Base-by-base conservation (phyloP, 768 basidiomycete species). In the Trichaptum fuscoviolaceum region DNA sequence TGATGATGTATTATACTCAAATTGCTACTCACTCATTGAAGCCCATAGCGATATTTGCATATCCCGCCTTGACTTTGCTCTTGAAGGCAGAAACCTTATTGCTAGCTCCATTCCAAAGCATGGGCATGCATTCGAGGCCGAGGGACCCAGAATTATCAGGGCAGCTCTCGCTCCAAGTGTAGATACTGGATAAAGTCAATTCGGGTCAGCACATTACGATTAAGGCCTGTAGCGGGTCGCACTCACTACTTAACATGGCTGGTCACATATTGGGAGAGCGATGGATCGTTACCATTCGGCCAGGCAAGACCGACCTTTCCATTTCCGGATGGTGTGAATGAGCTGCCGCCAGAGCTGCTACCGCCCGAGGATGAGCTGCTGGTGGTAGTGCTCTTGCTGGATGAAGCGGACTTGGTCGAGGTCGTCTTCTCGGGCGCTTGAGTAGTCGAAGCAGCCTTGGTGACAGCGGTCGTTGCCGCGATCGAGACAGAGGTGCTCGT, bases 1-100 rank as follows among this genome's bases (percentile, higher is more conserved):
- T 24, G n/a, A 4, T 71, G 72, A 81, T 83, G 62, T 7, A 52
- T 23, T 64, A 68, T 17, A 12, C 6, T 24, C 17, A 61, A 15
- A 23, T 69, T 30, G 25, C 20, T 42, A 60, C 87, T 12, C 67
- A 93, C 94, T 95, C 95, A 72, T 96, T 97, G 73, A 83, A 76
- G 64, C 87, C 89, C 24, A 90, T 69, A 57, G 81, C 84, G 64
- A 72, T 71, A 25, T 76, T 70, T 64, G 86, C 83, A 71, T 89
- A 86, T 52, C 85, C 86, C 18, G 74, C 68, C 62, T 81, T 76
- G 34, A 88, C 83, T 58, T 77, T 66, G 1, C 73, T 73, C 66
- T 79, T 69, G 74, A 90, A 90, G 18, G 83, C 79, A 7, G 64
- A 68, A 26, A 81, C 72, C 64, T 90, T 81, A 30, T 82, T 79